Base-by-base conservation (phyloP, 2,329 filamentous ascomycete species). In the Botryotinia globosa region DNA sequence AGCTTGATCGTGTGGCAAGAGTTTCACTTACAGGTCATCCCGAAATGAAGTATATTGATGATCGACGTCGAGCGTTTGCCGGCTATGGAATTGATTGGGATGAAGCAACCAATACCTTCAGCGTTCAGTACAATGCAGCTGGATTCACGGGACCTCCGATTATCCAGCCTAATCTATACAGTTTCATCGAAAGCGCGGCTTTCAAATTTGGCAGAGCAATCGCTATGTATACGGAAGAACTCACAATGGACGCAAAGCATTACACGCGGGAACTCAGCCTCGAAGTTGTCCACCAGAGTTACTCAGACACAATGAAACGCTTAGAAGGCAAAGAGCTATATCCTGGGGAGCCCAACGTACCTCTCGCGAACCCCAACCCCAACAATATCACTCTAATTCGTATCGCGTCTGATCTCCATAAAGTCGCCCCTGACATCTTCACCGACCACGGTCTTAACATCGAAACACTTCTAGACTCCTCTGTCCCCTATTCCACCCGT, bases 11-110 rank as follows among this genome's bases (percentile, higher is more conserved):
- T 32, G 67, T 78, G 22, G 75, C 76, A 18, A 73, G 73, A 54
- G 75, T 79, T 39, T 75, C 78, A 25, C 66, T 74, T 4, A 74
- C n/a, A 56, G 77, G 78, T 6, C 78, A 78, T 61, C 78, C 78
- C 32, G 78, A 79, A 54, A 78, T 78, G 48, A 78, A 76, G 62
- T 79, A 77, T 66, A 73, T 78, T 4, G 39, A 71, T 0, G 74
- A 73, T 12, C 59, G 61, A 62, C 20, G 6, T 4, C 18, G 18
- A n/a, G 65, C 65, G 1, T 29, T 25, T 54, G 4, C 39, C 18
- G n/a, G n/a, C 10, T 56, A 68, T 68, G 65, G 65, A 42, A 68
- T 68, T 42, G 2, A 42, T 3, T 8, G 20, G 8, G 59, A 67
- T 20, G 10, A 34, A 5, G 14, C 44, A 0, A 66, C 48, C 20